Percentiles rank a stretch among this genome's conserved stretches.
Conservation (phyloP, 2,329 filamentous ascomycete species). For the Dactylellina haptotyla region DNA sequence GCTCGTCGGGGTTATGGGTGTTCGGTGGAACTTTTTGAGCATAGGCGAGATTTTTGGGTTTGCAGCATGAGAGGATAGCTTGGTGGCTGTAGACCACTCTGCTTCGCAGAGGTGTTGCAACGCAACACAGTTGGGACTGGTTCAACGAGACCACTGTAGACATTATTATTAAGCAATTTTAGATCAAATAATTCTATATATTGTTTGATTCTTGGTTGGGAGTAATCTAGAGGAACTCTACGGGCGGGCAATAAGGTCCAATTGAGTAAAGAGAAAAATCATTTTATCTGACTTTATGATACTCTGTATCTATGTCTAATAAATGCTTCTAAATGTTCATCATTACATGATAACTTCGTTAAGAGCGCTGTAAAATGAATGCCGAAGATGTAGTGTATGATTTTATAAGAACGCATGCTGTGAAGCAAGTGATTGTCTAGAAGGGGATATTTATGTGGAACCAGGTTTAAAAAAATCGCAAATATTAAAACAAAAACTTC, state of each 20-base stretch:
- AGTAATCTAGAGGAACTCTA: too few species aligned
- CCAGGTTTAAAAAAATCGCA: background rate
- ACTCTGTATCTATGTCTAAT: conserved; percentile 2
- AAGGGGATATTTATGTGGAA: conserved; percentile 4
- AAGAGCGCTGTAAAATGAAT: conserved; percentile 27
- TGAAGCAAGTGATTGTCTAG: conserved; percentile 42
- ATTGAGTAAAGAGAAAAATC: background rate
- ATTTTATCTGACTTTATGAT: background rate
- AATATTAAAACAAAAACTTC: conserved; percentile 4
- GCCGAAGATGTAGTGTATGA: conserved; percentile 13
- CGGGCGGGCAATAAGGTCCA: too few species aligned
- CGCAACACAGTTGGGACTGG: too few species aligned
- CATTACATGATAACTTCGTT: conserved; percentile 32
- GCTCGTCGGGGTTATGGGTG: conserved; percentile 74
- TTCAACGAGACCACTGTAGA: too few species aligned
- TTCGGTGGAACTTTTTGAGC: conserved; percentile 79
- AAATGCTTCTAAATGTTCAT: conserved; percentile 7
- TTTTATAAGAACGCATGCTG: conserved; percentile 37
- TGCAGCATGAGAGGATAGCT: conserved; percentile 60
- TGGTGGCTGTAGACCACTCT: too few species aligned
- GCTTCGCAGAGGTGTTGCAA: too few species aligned
- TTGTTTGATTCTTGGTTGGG: too few species aligned
- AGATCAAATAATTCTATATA: too few species aligned
- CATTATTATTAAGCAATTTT: too few species aligned
- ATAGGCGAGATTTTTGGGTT: conserved; percentile 91